phyloP scores from a whole-genome alignment of 2,329 filamentous ascomycete genomes.

The Fusarium duplospermum region DNA sequence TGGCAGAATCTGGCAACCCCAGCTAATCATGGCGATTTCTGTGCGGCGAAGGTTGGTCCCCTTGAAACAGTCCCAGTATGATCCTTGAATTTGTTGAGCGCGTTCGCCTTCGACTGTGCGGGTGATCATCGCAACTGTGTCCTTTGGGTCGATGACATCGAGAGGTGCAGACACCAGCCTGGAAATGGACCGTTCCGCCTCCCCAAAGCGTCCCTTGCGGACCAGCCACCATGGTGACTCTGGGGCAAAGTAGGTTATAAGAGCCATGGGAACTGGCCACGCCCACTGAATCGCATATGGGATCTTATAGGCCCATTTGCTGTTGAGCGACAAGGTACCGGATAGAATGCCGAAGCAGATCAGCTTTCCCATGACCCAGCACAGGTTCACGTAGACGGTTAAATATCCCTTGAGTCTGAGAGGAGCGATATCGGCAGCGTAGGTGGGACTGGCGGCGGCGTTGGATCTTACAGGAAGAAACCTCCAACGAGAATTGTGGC shows the following conservation, averaged over 20 bases:
- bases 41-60: neutral
- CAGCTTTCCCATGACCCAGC: conserved; percentile 60
- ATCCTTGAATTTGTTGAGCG: no score
- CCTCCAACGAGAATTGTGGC: neutral
- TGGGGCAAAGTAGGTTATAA: conserved; percentile 55
- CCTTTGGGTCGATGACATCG: neutral
- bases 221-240: conserved; percentile 62
- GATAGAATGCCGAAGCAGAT: conserved; percentile 55
- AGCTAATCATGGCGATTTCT: neutral
- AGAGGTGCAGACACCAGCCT: neutral
- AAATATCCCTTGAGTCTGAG: conserved; percentile 58
- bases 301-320: conserved; percentile 59
- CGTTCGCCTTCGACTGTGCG: neutral
- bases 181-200: neutral
- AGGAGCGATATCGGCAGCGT: conserved; percentile 58
- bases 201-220: conserved; percentile 34
- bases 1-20: neutral
- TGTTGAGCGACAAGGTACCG: conserved; percentile 50
- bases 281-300: conserved; percentile 61
- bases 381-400: conserved; percentile 59
- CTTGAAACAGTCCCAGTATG: neutral
- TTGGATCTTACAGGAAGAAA: neutral
- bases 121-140: neutral
- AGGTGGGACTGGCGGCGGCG: conserved; percentile 57
- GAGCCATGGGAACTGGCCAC: conserved; percentile 56